These are phyloP conservation scores for Umbelopsis sp. DNA, from an alignment of 192 early-diverging fungal species.

Conservation along the genomic window DNA sequence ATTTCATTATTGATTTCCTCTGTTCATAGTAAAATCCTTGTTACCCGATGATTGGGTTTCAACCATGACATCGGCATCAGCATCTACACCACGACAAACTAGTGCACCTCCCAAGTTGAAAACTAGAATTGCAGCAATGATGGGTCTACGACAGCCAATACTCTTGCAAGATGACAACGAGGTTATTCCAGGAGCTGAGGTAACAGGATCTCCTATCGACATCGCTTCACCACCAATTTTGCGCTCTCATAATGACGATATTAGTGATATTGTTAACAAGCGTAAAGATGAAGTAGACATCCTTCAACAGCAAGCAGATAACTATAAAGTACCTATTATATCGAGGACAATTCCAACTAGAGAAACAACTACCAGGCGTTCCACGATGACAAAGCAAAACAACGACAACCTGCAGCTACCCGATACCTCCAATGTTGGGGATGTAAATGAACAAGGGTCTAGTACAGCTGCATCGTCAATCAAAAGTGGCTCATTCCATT, in stretches of 20 bases:
- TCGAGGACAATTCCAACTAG: background rate
- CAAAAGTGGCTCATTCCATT: conserved; percentile 31
- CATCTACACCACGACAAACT: background rate
- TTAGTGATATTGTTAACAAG: background rate
- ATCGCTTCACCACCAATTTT: background rate
- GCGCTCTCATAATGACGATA: background rate
- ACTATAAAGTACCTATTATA: background rate
- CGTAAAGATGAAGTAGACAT: background rate
- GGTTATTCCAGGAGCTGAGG: background rate
- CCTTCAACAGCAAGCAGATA: background rate
- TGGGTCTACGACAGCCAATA: background rate
- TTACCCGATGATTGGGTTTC: conserved; percentile 29
- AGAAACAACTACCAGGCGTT: background rate
- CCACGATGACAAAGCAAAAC: background rate
- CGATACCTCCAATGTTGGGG: no score
- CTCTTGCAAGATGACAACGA: background rate
- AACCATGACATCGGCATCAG: background rate
- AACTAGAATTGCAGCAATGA: conserved; percentile 4
- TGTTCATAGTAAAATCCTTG: conserved; percentile 24
- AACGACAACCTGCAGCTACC: background rate
- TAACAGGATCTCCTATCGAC: background rate
- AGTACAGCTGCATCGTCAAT: conserved; percentile 27
- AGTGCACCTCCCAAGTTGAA: background rate
- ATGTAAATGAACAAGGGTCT: conserved; percentile 5
- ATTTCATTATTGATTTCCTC: background rate